Percentiles rank a stretch among this genome's conserved stretches.
These are phyloP conservation scores for Aureoboletus auriporus DNA, from an alignment of 768 basidiomycete species.

Conservation along the genomic window DNA sequence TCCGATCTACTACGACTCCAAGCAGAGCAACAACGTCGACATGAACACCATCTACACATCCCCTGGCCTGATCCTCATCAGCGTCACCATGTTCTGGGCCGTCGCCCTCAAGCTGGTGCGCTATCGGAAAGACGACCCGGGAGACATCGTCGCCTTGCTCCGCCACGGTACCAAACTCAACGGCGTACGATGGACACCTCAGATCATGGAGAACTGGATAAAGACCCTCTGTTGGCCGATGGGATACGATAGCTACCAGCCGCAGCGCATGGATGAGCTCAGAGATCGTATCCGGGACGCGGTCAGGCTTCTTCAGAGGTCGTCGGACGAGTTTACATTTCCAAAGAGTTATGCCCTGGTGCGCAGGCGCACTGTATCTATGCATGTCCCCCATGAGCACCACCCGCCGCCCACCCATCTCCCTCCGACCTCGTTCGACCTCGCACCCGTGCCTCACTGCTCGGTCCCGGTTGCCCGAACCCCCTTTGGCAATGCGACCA, in stretches of 20 bases:
- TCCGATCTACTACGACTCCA: conserved; percentile 54
- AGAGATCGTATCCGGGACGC: conserved; percentile 51
- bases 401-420: neutral
- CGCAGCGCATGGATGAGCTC: conserved; percentile 42
- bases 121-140: conserved; percentile 58
- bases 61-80: conserved; percentile 51
- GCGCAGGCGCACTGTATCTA: conserved; percentile 7
- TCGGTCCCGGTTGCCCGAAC: conserved; percentile 2
- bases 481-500: conserved; percentile 5
- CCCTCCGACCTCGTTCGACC: neutral
- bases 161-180: conserved; percentile 53
- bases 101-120: conserved; percentile 73
- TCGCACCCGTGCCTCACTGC: neutral
- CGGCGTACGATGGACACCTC: conserved; percentile 52
- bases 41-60: conserved; percentile 59
- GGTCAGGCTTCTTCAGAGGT: conserved; percentile 28
- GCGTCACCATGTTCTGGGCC: conserved; percentile 69
- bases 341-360: conserved; percentile 3
- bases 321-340: conserved; percentile 12
- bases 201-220: conserved; percentile 56
- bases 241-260: conserved; percentile 51
- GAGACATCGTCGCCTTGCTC: conserved; percentile 61
- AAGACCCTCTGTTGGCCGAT: conserved; percentile 57
- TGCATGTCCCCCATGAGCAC: conserved; percentile 5
- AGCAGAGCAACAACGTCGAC: conserved; percentile 46